Base-by-base conservation (phyloP, 805 yeast species). In the Millerago galiae region DNA sequence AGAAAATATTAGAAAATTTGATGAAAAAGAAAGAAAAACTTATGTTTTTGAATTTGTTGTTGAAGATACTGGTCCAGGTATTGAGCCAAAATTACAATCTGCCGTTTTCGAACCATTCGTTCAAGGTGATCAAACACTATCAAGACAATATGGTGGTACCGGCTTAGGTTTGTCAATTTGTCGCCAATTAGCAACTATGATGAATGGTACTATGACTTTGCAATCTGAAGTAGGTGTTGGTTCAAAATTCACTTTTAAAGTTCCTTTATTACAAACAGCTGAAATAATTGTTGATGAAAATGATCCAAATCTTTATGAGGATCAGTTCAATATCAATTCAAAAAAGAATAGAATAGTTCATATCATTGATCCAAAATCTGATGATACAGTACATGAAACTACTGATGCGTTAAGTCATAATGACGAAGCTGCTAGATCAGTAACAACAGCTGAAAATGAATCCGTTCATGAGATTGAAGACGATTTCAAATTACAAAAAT, bases 71-170 rank as follows among this genome's bases (percentile, higher is more conserved):
- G 98, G 99, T 4, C 90, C 97, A 0, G 99, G 99, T 46, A 90
- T 91, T 41, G 95, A 87, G 33, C 79, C 82, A 12, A 78, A 81
- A 1, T 62, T 89, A 42, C 96, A 86, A 55, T 79, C 79, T 35
- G 79, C 83, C 47, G 95, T 91, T 1, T 91, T 91, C 61, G 97
- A 93, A 55, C 97, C 98, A 1, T 91, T 91, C 67, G 89, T 90
- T 15, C 99, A 91, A 65, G 99, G 98, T 41, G 98, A 91, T 57
- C 96, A 89, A 61, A 88, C 96, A 0, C 69, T 88, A 24, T 85
- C 95, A 5, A 73, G 95, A 56, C 86, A 90, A 44, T 82, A 84
- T 57, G 97, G 98, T 45, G 99, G 99, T 51, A 93, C 97, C 0
- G 99, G 98, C 2, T 69, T 91, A 37, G 99, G 99, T 1, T 72